These are phyloP conservation scores for Aspergillus hortae DNA, from an alignment of 2,329 filamentous ascomycete species.

Conservation along the genomic window DNA sequence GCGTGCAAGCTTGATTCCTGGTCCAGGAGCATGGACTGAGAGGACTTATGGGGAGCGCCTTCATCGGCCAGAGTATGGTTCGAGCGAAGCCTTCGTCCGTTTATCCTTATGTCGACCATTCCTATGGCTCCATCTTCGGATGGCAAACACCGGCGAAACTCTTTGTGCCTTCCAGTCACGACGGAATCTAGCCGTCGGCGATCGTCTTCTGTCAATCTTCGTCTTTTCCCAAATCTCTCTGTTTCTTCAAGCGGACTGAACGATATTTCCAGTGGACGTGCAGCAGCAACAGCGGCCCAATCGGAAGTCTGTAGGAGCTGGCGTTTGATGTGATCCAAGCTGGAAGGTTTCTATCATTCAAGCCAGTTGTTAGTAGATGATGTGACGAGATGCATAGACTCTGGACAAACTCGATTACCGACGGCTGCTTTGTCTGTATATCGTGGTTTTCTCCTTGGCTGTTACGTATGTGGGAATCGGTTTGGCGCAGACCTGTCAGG, in stretches of 20 bases:
- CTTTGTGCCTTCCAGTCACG: not conserved
- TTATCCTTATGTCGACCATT: slow-evolving; percentile 21
- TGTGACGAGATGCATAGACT: not conserved
- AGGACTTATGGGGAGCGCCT: slow-evolving; percentile 17
- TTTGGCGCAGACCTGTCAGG: not conserved
- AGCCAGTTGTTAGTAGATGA: not conserved
- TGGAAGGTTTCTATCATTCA: slow-evolving; percentile 1
- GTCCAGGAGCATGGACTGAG: slow-evolving; percentile 35
- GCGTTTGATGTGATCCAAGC: slow-evolving; percentile 27
- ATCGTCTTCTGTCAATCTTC: slow-evolving; percentile 31
- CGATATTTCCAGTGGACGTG: slow-evolving; percentile 31
- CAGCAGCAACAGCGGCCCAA: slow-evolving; percentile 34
- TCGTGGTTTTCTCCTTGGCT: not conserved
- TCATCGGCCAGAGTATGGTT: not conserved
- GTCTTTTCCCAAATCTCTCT: slow-evolving; percentile 33
- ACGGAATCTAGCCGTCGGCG: slow-evolving; percentile 16
- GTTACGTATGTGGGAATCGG: not conserved
- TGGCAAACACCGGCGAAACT: not conserved
- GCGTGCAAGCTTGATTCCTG: slow-evolving; percentile 11
- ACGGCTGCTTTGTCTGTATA: too few species aligned
- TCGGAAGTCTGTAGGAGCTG: slow-evolving; percentile 33
- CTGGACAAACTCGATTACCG: too few species aligned
- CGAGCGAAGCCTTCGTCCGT: slow-evolving; percentile 16
- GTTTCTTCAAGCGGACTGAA: slow-evolving; percentile 28
- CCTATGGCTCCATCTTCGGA: slow-evolving; percentile 7